Evolutionary conservation across 192 early-diverging fungal genomes (phyloP), one percentile per base, ranked within the genome.

Genomic region (Chytriomyces sp.): DNA sequence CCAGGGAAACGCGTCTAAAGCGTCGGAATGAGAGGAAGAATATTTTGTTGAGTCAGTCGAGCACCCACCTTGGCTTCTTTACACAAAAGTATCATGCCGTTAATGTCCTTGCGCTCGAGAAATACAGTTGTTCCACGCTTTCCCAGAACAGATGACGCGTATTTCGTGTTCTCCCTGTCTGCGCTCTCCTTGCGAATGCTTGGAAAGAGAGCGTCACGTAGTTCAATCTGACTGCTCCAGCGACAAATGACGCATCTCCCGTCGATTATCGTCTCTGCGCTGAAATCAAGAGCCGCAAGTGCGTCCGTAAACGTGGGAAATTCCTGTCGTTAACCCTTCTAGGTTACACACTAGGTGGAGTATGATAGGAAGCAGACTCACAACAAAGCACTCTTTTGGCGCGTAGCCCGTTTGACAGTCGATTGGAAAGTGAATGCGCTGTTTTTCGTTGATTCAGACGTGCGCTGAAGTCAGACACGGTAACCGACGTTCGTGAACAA

Each of bases 31-130:
- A n/a, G n/a, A n/a, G n/a, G n/a, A n/a, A 58, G 71, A 74, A 28
- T n/a, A 39, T 44, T 19, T 26, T 22, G 5, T 72, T 28, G 19
- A 73, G 22, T 25, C 33, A 69, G 26, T 38, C 22, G 0, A n/a
- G 53, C 2, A 30, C 38, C 10, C 79, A 89, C 90, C 81, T 90
- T 92, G 67, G 91, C 91, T 53, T 92, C 89, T 37, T 88, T 83
- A 71, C 91, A 93, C 5, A 89, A 77, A 0, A 87, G 77, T 10
- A 93, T 74, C 3, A 93, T 58, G 0, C 85, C 79, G 73, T 88
- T 90, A 55, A 93, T 92, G 70, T 93, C 91, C 31, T 92, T 88
- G 30, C 91, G 75, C 3, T 85, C 82, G 12, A 93, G 64, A 38
- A 72, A 78, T 6, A 78, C 59, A 4, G 65, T 59, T 22, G 59